Conservation (phyloP, 495 filamentous ascomycete species). For the Penicillium coprophilum region DNA sequence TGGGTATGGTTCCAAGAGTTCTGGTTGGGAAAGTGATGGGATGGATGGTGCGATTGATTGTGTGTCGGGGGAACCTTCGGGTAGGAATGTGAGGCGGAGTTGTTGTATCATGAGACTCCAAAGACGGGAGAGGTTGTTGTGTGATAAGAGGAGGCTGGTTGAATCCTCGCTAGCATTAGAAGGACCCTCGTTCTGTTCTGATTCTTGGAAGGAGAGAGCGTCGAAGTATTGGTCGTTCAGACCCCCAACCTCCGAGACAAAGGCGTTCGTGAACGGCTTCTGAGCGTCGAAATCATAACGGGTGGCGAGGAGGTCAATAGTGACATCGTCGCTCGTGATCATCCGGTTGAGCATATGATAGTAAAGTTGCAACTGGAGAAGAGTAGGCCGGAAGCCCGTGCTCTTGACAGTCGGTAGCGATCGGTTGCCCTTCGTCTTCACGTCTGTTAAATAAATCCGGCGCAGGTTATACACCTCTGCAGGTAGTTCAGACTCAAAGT, state of each 20-base stretch:
- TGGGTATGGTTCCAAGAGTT: slow-evolving; percentile 56
- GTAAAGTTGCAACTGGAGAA: slow-evolving; percentile 88
- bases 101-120: slow-evolving; percentile 68
- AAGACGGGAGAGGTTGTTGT: slow-evolving; percentile 61
- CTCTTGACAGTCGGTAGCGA: slow-evolving; percentile 61
- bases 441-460: slow-evolving; percentile 75
- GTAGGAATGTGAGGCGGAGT: slow-evolving; percentile 62
- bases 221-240: slow-evolving; percentile 62
- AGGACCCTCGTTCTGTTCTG: slow-evolving; percentile 31
- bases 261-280: slow-evolving; percentile 69
- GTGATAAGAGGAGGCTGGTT: slow-evolving; percentile 54
- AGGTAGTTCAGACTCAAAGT: slow-evolving; percentile 16
- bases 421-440: slow-evolving; percentile 73
- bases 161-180: slow-evolving; percentile 43
- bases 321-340: slow-evolving; percentile 64
- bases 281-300: slow-evolving; percentile 68
- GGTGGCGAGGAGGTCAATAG: slow-evolving; percentile 62
- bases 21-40: slow-evolving; percentile 53
- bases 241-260: slow-evolving; percentile 73
- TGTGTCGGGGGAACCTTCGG: slow-evolving; percentile 18
- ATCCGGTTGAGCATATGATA: slow-evolving; percentile 79
- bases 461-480: slow-evolving; percentile 31
- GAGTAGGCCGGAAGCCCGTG: slow-evolving; percentile 69
- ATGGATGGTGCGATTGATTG: slow-evolving; percentile 38
- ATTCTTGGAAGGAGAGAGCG: slow-evolving; percentile 33